A percentile compares a stretch with the other conserved stretches of the same genome.
phyloP scores from a whole-genome alignment of 805 yeast genomes.

The Metschnikowia lunata region DNA sequence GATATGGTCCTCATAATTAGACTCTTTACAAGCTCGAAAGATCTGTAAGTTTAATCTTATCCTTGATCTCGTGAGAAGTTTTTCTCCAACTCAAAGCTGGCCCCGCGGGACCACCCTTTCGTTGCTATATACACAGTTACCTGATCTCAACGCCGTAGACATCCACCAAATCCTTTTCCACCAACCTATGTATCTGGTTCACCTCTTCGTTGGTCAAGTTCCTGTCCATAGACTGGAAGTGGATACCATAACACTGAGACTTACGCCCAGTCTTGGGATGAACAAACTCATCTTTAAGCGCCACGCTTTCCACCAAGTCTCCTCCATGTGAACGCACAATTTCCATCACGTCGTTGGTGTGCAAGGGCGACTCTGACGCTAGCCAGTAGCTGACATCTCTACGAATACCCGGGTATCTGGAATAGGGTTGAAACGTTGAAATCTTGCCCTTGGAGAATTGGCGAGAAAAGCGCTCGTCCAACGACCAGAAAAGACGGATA shows the following conservation, averaged over 20 bases:
- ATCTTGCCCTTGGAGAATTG: conserved; percentile 71
- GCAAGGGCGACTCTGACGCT: conserved; percentile 47
- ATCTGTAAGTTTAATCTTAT: too few relatives aligned
- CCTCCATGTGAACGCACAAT: conserved; percentile 80
- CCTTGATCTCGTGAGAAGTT: not conserved
- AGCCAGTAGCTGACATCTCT: conserved; percentile 95
- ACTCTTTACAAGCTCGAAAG: too few relatives aligned
- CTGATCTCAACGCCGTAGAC: conserved; percentile 56
- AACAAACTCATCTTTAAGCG: conserved; percentile 70
- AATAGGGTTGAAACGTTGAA: conserved; percentile 76
- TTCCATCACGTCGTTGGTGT: conserved; percentile 92
- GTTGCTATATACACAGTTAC: too few relatives aligned
- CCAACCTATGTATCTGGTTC: conserved; percentile 63
- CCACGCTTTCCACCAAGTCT: conserved; percentile 83
- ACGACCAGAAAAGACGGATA: conserved; percentile 88
- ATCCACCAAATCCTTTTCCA: conserved; percentile 52
- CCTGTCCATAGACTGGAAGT: conserved; percentile 95
- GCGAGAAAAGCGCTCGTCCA: conserved; percentile 65
- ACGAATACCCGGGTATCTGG: conserved; percentile 81
- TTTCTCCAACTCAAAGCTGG: not conserved
- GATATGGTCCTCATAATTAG: too few relatives aligned
- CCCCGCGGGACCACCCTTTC: too few relatives aligned
- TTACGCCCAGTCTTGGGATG: conserved; percentile 77
- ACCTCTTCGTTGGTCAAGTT: conserved; percentile 82
- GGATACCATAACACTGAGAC: conserved; percentile 84